Conservation (phyloP, 768 basidiomycete genomes). For the Imleria badia region DNA sequence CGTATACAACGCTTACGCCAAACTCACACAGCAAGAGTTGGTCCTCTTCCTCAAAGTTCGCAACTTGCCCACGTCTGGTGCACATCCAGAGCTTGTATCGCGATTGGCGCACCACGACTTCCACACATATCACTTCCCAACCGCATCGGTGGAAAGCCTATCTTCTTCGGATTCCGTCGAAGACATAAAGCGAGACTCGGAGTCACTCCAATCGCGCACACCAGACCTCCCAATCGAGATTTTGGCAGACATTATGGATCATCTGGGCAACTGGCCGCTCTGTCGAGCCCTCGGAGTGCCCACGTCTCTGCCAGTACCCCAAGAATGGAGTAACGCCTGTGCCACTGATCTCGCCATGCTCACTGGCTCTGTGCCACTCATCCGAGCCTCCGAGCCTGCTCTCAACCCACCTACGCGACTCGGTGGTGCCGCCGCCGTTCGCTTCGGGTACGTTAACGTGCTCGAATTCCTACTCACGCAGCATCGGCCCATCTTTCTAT, state of each 20-base stretch:
- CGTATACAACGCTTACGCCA: conserved; percentile 68
- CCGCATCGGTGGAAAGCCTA: conserved; percentile 30
- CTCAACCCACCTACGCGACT: conserved; percentile 63
- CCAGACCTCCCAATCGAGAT: conserved; percentile 77
- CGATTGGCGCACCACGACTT: conserved; percentile 75
- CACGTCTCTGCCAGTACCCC: conserved; percentile 62
- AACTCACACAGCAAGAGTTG: conserved; percentile 65
- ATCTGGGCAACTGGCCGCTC: conserved; percentile 83
- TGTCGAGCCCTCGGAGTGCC: conserved; percentile 73
- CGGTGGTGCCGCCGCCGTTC: conserved; percentile 63
- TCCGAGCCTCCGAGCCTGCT: conserved; percentile 59
- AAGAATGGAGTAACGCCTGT: conserved; percentile 72
- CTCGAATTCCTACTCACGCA: conserved; percentile 70
- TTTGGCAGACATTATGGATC: conserved; percentile 72
- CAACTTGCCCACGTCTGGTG: conserved; percentile 63
- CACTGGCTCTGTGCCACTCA: conserved; percentile 54
- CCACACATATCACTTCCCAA: conserved; percentile 63
- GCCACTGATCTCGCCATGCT: conserved; percentile 72
- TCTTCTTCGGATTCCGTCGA: conserved; percentile 23
- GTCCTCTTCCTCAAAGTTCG: conserved; percentile 74
- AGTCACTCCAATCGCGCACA: conserved; percentile 33
- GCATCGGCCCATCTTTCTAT: conserved; percentile 62
- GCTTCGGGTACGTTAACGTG: conserved; percentile 76
- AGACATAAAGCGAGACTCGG: conserved; percentile 23
- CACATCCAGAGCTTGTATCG: conserved; percentile 62